Evolutionary conservation across 2,329 filamentous ascomycete species (phyloP), one percentile per base, ranked within the genome.

Genomic region (Colletotrichum echinochloae): DNA sequence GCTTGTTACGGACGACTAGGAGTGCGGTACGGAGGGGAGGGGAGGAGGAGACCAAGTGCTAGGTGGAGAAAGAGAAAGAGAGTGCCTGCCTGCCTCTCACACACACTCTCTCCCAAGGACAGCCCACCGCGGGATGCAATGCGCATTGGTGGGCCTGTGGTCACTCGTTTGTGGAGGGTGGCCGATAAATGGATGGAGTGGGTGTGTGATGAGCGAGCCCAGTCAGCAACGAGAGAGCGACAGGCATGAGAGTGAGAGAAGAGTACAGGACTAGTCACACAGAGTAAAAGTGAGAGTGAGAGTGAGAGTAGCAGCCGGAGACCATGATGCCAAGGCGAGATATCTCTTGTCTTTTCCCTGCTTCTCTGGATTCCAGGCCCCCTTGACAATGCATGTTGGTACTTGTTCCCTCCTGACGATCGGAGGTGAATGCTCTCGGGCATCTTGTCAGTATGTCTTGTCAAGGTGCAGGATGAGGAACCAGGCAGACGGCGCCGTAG

Each of bases 151-250:
- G 48, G 49, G 49, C 35, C 49, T 44, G 26, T 67, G 64, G 67
- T 60, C 64, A 46, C 64, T 70, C 37, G 56, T 57, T 66, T 60
- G 44, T 70, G 67, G 67, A 70, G 64, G 63, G 67, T 70, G 64
- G 63, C 64, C 67, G 64, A 67, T 51, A 67, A 37, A 66, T 57
- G 44, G 49, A 57, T 28, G 26, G 64, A 44, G 67, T 67, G 67
- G 64, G 67, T 67, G 64, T 67, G 56, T 48, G 60, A 30, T 52
- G 46, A 62, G 65, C 49, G 56, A 66, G 56, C 35, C 67, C 63
- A 62, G 63, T 70, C 63, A 52, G 67, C 63, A 44, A 54, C 60
- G 37, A 64, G 41, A 64, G 26, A 62, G 52, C 48, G 37, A 28
- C 33, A 55, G 56, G 54, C 55, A 28, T 51, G 26, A 55, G 59